Percentiles rank a stretch among this genome's conserved stretches.
Conservation (phyloP, 1,139 yeast species). For the Suhomyces panamericanus region DNA sequence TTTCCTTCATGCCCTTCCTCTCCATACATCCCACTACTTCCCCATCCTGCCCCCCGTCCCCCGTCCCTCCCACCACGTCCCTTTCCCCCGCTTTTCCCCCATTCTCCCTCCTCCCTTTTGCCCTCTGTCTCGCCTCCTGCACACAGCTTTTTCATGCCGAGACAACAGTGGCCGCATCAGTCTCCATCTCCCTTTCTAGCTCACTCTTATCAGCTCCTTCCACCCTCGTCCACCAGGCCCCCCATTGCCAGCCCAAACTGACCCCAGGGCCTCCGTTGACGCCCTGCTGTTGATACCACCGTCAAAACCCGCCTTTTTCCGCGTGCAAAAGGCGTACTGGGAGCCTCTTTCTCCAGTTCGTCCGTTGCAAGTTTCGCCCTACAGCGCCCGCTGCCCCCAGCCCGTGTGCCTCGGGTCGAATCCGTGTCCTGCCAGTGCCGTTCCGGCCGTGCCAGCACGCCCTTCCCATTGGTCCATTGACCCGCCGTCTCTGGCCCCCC, state of each 20-base stretch:
- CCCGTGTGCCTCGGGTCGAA: background rate
- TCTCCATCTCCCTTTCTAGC: slow-evolving; percentile 8
- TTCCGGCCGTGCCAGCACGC: too few species aligned
- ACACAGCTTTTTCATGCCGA: slow-evolving; percentile 10
- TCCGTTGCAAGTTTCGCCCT: too few species aligned
- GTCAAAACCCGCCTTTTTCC: too few species aligned
- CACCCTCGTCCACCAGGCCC: background rate
- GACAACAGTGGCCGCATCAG: slow-evolving; percentile 12
- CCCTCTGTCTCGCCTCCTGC: slow-evolving; percentile 3
- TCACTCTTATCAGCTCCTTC: slow-evolving; percentile 7
- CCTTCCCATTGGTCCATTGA: too few species aligned
- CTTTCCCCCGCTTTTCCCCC: background rate
- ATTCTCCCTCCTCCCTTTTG: background rate
- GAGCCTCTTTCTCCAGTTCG: too few species aligned
- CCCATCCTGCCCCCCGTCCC: background rate
- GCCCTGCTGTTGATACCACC: too few species aligned
- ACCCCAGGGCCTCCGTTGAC: background rate
- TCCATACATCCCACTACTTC: too few species aligned
- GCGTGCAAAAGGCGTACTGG: too few species aligned
- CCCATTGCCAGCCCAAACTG: background rate
- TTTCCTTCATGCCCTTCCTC: background rate
- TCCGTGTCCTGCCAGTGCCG: background rate
- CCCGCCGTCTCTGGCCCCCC: too few species aligned
- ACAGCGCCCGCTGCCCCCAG: too few species aligned
- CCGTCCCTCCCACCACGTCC: background rate